phyloP scores from a whole-genome alignment of 2,329 filamentous ascomycete species.

The Aquanectria penicillioides region DNA sequence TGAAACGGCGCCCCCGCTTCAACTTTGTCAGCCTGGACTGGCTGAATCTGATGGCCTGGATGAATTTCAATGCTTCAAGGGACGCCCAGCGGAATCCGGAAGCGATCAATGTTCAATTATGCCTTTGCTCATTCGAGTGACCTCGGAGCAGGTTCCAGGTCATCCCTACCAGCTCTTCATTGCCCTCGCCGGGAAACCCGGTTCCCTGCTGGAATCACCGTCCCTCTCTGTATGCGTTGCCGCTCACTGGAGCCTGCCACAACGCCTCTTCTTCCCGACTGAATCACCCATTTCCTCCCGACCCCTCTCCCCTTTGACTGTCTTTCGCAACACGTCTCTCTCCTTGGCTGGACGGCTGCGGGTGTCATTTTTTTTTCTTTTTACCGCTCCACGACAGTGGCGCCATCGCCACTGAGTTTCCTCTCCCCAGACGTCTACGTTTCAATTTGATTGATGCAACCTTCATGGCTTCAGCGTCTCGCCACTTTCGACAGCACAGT shows the following conservation, averaged over 20 bases:
- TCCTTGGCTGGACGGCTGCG: not conserved
- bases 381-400: not conserved
- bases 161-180: too few species aligned
- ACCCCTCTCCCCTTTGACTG: not conserved
- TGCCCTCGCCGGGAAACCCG: too few species aligned
- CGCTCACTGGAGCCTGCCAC: not conserved
- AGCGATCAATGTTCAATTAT: too few species aligned
- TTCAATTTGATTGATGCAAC: slow-evolving; percentile 12
- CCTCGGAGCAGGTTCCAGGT: too few species aligned
- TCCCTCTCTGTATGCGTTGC: not conserved
- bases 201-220: not conserved
- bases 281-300: not conserved
- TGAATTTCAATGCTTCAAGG: too few species aligned
- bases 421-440: not conserved
- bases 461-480: not conserved
- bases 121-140: too few species aligned
- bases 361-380: not conserved
- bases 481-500: not conserved
- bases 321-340: not conserved
- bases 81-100: too few species aligned
- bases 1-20: too few species aligned
- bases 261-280: not conserved
- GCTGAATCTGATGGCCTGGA: too few species aligned
- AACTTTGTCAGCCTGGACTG: too few species aligned
- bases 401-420: not conserved